phyloP scores from a whole-genome alignment of 164 flowering plant genomes.

The Vitis riparia region DNA sequence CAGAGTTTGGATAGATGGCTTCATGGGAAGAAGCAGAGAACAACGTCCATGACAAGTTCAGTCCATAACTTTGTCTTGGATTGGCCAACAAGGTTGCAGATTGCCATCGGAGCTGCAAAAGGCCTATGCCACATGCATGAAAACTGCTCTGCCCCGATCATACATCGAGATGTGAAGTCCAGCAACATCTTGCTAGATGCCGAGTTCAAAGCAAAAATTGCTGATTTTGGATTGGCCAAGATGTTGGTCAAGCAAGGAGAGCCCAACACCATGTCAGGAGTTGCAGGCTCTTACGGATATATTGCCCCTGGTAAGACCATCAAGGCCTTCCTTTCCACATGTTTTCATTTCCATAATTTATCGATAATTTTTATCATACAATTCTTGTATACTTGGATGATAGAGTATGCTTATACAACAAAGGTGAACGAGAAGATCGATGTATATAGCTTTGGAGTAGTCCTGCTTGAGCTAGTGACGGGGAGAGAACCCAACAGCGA shows the following conservation, averaged over 20 bases:
- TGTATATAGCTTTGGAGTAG: conserved; percentile 90
- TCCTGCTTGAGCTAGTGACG: conserved; percentile 72
- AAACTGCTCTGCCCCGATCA: conserved; percentile 67
- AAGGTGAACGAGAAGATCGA: conserved; percentile 78
- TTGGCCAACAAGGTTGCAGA: conserved; percentile 71
- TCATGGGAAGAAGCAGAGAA: conserved; percentile 41
- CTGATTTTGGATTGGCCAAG: conserved; percentile 90
- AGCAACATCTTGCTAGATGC: conserved; percentile 83
- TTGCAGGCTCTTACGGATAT: conserved; percentile 89
- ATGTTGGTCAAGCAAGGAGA: conserved; percentile 50
- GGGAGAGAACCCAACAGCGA: conserved; percentile 66
- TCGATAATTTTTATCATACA: not conserved
- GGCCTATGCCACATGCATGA: conserved; percentile 93
- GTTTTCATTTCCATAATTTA: too few relatives aligned
- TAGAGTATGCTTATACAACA: conserved; percentile 73
- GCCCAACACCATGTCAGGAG: conserved; percentile 55
- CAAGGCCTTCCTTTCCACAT: too few relatives aligned
- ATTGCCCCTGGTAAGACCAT: conserved; percentile 77
- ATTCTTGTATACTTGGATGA: conserved; percentile 16
- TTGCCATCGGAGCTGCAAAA: conserved; percentile 85
- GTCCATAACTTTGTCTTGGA: conserved; percentile 33
- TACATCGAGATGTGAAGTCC: conserved; percentile 88
- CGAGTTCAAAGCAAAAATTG: conserved; percentile 64
- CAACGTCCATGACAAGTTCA: not conserved
- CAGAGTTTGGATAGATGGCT: conserved; percentile 78